phyloP scores from a whole-genome alignment of 352 stramenopile genomes.

The Elongisporangium anandrum region DNA sequence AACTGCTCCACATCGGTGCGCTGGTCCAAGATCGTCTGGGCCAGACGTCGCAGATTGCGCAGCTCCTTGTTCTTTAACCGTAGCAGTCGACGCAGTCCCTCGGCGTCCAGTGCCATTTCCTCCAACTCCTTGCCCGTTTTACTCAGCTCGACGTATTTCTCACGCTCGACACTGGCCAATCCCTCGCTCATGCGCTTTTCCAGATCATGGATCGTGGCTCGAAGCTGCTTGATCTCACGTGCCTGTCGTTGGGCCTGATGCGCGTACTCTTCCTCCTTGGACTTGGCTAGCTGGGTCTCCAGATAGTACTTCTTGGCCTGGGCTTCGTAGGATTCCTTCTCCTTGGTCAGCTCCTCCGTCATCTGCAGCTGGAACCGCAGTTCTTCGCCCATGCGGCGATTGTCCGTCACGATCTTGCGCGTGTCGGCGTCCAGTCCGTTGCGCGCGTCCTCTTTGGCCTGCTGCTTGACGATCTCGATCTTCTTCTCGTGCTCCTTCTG shows the following conservation, averaged over 20 bases:
- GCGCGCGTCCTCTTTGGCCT: constrained; percentile 87
- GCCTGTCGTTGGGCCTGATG: constrained; percentile 70
- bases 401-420: constrained; percentile 90
- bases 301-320: constrained; percentile 51
- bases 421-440: constrained; percentile 89
- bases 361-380: constrained; percentile 90
- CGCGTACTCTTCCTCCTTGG: constrained; percentile 89
- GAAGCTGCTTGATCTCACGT: constrained; percentile 72
- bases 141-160: constrained; percentile 42
- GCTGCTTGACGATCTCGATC: constrained; percentile 82
- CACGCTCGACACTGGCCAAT: constrained; percentile 63
- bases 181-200: constrained; percentile 73
- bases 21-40: constrained; percentile 90
- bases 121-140: constrained; percentile 65
- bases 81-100: constrained; percentile 83
- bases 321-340: constrained; percentile 69
- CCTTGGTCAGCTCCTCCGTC: constrained; percentile 83
- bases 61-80: constrained; percentile 93
- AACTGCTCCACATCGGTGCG: constrained; percentile 90
- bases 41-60: constrained; percentile 80
- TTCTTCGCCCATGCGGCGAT: constrained; percentile 91
- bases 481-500: constrained; percentile 85
- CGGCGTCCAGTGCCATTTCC: constrained; percentile 81
- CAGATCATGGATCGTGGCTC: constrained; percentile 59
- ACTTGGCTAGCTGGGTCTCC: constrained; percentile 71